Conservation (phyloP, 2,329 filamentous ascomycete genomes). For the Fusarium miscanthi region DNA sequence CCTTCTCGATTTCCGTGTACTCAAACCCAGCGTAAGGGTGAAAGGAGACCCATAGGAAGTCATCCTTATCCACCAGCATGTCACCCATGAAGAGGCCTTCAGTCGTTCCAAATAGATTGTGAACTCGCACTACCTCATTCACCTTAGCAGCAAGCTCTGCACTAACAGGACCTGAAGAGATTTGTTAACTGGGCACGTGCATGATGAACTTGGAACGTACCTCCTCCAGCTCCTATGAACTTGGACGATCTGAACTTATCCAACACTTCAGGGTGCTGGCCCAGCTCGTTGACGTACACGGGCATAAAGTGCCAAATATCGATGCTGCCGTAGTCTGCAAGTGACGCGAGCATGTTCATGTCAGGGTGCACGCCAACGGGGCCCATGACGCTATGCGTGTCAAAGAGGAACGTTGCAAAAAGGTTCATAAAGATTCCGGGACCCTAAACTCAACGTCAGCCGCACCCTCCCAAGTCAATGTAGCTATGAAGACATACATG, state of each 20-base stretch:
- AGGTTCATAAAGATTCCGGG: not conserved
- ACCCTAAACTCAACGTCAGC: not conserved
- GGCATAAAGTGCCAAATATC: not conserved
- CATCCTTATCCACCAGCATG: not conserved
- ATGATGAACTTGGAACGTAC: accelerated
- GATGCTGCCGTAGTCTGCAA: not conserved
- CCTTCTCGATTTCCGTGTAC: not conserved
- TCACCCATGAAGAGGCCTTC: not conserved
- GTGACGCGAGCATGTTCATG: not conserved
- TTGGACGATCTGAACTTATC: not conserved
- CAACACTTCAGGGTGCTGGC: not conserved
- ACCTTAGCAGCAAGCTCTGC: not conserved
- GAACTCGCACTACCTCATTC: not conserved
- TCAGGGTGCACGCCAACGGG: not conserved
- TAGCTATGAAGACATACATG: not conserved
- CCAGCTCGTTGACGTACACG: not conserved
- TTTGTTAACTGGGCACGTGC: not conserved
- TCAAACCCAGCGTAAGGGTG: not conserved
- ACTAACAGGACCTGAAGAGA: not conserved
- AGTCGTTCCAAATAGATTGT: not conserved
- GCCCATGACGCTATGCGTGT: not conserved
- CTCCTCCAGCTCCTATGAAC: not conserved
- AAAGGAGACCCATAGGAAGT: not conserved
- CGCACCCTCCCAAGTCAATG: no score
- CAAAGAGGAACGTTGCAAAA: not conserved